Evolutionary conservation across 768 basidiomycete species (phyloP), one percentile per base, ranked within the genome.

Genomic region (Boletus edulis): DNA sequence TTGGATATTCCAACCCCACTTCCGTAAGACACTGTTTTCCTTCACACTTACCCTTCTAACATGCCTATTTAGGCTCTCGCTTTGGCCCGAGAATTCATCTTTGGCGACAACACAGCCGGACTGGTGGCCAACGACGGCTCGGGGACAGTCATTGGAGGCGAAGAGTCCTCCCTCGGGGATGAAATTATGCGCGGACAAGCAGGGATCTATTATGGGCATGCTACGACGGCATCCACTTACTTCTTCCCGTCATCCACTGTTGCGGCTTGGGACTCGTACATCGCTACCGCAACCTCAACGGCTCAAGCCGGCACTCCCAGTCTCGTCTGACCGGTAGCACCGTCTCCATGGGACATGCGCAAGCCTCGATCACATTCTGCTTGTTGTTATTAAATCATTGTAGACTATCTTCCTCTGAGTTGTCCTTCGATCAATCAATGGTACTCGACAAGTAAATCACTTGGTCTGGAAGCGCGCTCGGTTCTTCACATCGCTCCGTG

Each of bases 121-220:
- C 20, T 41, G 18, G 40, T 41, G 18, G 13, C 20, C 40, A 18
- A 5, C 10, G 22, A 9, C 4, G 13, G 40, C 40, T 64, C 58
- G 1, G 71, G 67, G 18, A 7, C 50, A 3, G 62, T n/a, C 13
- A 7, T 41, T 41, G 40, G 40, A 20, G 40, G 40, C 2, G 40
- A 41, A 22, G 12, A 18, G 11, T 5, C 40, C 18, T 22, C 18
- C 13, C 18, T 41, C 4, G 40, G 20, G 5, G 17, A 22, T 12
- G 40, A 41, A 12, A 41, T 41, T 18, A 41, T 41, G n/a, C 18
- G 10, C 10, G 40, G 40, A 18, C 40, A 41, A 41, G 40, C n/a
- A 12, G 40, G 40, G n/a, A 41, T 41, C 20, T 41, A 41, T 5
- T 41, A 41, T 22, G 40, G 40, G 10, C 4, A 18, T 1, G 20